These are phyloP conservation scores for Rhizopogon vinicolor DNA, from an alignment of 768 basidiomycete genomes.

Conservation along the genomic window DNA sequence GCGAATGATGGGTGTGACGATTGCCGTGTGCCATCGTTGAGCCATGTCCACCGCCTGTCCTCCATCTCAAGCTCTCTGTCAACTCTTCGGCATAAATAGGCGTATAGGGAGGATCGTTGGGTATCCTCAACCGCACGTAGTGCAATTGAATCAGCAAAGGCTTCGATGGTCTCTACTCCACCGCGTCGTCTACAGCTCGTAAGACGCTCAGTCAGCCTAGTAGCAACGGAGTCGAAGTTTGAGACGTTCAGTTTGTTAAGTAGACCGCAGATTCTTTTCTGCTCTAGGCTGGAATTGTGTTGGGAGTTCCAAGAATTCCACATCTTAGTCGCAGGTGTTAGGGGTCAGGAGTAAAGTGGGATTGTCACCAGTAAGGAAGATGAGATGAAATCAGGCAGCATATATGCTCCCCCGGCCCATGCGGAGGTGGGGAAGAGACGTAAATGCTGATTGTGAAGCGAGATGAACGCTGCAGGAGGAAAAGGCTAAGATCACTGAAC, in stretches of 20 bases:
- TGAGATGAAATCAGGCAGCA: background rate
- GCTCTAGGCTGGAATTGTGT: slow-evolving; percentile 33
- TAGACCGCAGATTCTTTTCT: slow-evolving; percentile 48
- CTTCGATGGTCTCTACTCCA: slow-evolving; percentile 43
- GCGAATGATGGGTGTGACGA: slow-evolving; percentile 10
- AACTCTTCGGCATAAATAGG: slow-evolving; percentile 43
- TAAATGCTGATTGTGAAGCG: background rate
- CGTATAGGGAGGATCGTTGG: slow-evolving; percentile 48
- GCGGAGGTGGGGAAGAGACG: background rate
- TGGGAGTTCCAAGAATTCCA: slow-evolving; percentile 22
- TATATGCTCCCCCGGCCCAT: background rate
- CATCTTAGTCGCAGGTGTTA: background rate
- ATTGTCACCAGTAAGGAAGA: background rate
- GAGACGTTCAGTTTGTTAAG: slow-evolving; percentile 56
- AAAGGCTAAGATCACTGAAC: background rate
- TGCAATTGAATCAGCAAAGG: slow-evolving; percentile 48
- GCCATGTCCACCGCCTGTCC: slow-evolving; percentile 19
- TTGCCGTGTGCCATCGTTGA: slow-evolving; percentile 8
- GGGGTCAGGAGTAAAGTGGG: background rate
- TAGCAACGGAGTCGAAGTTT: slow-evolving; percentile 46
- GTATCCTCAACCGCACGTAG: slow-evolving; percentile 52
- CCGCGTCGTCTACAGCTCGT: slow-evolving; percentile 42
- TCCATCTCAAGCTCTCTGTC: slow-evolving; percentile 37
- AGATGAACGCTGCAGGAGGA: background rate
- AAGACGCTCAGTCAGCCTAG: slow-evolving; percentile 46